Evolutionary conservation across 768 basidiomycete genomes (phyloP).

Genomic region (Mycena epipterygia): DNA sequence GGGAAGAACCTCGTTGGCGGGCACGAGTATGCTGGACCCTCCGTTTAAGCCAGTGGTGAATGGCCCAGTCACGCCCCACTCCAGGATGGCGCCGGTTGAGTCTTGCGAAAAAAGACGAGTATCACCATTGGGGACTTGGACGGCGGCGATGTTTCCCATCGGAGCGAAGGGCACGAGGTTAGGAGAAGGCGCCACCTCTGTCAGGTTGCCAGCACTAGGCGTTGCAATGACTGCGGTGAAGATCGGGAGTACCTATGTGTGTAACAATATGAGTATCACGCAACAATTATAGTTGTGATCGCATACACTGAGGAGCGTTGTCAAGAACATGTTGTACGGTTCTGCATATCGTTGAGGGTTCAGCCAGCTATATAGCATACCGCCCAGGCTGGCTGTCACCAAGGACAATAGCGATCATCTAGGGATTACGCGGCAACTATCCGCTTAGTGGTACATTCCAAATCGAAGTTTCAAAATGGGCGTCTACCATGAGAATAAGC

Average conservation of each 20-base stretch:
- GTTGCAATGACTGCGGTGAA: neutral
- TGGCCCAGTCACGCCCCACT: neutral
- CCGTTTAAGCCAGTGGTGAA: neutral
- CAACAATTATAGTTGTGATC: too few species aligned
- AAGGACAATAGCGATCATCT: too few species aligned
- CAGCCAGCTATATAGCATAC: too few species aligned
- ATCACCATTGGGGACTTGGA: conserved; percentile 10
- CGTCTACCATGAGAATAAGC: too few species aligned
- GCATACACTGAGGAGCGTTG: too few species aligned
- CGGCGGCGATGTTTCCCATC: conserved; percentile 11
- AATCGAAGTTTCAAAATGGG: too few species aligned
- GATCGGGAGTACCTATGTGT: neutral
- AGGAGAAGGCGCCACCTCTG: conserved; percentile 7
- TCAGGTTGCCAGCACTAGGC: neutral
- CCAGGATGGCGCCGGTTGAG: conserved; percentile 1
- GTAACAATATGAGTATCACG: neutral
- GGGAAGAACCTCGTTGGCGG: conserved; percentile 15
- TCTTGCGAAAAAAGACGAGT: conserved; percentile 4
- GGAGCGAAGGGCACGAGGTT: conserved; percentile 8
- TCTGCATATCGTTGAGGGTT: too few species aligned
- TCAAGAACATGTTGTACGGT: too few species aligned
- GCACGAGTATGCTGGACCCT: neutral
- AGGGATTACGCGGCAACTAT: too few species aligned
- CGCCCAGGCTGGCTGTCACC: too few species aligned
- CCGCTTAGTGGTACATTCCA: too few species aligned